Percentiles rank a stretch among this genome's conserved stretches.
phyloP scores from a whole-genome alignment of 2,329 filamentous ascomycete genomes.

The Pseudocercospora ulei region DNA sequence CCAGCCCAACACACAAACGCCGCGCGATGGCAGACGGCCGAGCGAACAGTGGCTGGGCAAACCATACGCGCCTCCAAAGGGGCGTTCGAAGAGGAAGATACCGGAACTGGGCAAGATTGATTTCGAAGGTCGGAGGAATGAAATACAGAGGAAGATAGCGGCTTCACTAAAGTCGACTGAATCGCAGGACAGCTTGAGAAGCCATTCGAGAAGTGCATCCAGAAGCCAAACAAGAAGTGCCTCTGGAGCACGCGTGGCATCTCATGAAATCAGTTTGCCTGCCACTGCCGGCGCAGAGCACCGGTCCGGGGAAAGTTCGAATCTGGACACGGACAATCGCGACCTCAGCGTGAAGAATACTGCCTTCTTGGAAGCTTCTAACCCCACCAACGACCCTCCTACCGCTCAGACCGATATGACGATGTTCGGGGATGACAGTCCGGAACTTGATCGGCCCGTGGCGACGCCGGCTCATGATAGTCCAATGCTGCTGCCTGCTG shows the following conservation, averaged over 20 bases:
- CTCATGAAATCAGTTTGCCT: slow-evolving; percentile 40
- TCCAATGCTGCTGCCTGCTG: slow-evolving; percentile 23
- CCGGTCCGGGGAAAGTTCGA: slow-evolving; percentile 4
- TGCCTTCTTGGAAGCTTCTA: slow-evolving; percentile 15
- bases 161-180: slow-evolving; percentile 63
- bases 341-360: slow-evolving; percentile 28
- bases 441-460: slow-evolving; percentile 50
- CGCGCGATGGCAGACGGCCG: slow-evolving; percentile 34
- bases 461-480: slow-evolving; percentile 13
- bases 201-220: slow-evolving; percentile 22
- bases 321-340: slow-evolving; percentile 9
- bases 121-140: slow-evolving; percentile 70
- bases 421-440: slow-evolving; percentile 50
- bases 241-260: slow-evolving; percentile 14
- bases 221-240: slow-evolving; percentile 16
- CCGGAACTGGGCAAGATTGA: slow-evolving; percentile 67
- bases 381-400: slow-evolving; percentile 26
- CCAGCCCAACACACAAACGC: slow-evolving; percentile 36
- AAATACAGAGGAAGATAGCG: slow-evolving; percentile 75
- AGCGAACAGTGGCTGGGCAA: slow-evolving; percentile 55
- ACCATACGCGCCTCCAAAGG: slow-evolving; percentile 66
- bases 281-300: slow-evolving; percentile 25
- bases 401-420: slow-evolving; percentile 35
- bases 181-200: slow-evolving; percentile 39
- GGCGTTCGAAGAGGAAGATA: slow-evolving; percentile 38